Conservation (phyloP, 371 early-diverging fungal genomes). For the Rhizopus stolonifer region DNA sequence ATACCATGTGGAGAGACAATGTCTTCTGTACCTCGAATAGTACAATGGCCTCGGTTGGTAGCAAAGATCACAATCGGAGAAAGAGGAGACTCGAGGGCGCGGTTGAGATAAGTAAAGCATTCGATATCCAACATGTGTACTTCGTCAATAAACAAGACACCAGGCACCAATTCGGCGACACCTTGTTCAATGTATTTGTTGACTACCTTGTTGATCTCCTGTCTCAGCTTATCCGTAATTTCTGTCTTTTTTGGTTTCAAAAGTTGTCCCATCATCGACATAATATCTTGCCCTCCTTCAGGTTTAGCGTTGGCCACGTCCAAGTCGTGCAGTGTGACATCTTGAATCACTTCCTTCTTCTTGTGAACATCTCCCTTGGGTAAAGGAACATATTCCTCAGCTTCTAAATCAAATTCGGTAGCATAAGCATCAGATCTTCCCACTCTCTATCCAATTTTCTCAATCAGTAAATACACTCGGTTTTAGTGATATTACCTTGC, state of each 20-base stretch:
- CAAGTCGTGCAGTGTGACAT: conserved; percentile 97
- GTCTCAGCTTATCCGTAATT: conserved; percentile 95
- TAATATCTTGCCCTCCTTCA: conserved; percentile 95
- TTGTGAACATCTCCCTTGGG: conserved; percentile 99
- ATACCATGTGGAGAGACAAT: conserved; percentile 93
- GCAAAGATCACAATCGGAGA: conserved; percentile 98
- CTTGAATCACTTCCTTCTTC: conserved; percentile 96
- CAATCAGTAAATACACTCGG: background rate
- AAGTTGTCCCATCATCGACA: conserved; percentile 96
- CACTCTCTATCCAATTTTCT: conserved; percentile 63
- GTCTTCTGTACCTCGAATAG: conserved; percentile 93
- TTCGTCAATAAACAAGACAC: conserved; percentile 98
- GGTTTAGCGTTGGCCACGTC: conserved; percentile 98
- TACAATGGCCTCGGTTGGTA: conserved; percentile 95
- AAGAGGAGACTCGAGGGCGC: conserved; percentile 90
- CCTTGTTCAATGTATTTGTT: conserved; percentile 99
- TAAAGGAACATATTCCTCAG: conserved; percentile 95
- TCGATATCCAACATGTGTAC: conserved; percentile 99
- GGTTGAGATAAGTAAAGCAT: conserved; percentile 98
- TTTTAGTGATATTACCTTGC: conserved; percentile 63
- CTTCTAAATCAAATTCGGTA: conserved; percentile 95
- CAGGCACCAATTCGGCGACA: conserved; percentile 95
- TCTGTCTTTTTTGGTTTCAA: conserved; percentile 98
- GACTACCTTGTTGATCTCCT: conserved; percentile 98
- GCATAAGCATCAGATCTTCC: conserved; percentile 96